These are phyloP conservation scores for Pseudoturritis turrita DNA, from an alignment of 345 rosid species.

Conservation along the genomic window DNA sequence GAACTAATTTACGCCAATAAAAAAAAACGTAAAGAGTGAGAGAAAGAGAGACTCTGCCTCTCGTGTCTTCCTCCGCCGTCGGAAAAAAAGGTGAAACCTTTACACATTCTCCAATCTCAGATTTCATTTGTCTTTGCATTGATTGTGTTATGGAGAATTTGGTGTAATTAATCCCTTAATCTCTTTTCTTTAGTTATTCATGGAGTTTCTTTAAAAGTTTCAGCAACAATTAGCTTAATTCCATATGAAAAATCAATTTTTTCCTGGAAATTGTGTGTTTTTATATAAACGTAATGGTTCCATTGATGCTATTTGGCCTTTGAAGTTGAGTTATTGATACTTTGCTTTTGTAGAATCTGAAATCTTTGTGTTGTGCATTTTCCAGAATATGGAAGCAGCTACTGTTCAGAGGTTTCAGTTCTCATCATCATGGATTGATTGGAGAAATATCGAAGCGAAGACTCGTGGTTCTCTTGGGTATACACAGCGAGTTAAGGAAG, in stretches of 20 bases:
- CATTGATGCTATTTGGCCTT: not conserved
- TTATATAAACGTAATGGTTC: not conserved
- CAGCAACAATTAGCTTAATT: not conserved
- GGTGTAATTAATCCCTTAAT: not conserved
- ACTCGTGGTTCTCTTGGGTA: constrained; percentile 31
- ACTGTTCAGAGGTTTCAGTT: constrained; percentile 41
- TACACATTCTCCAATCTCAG: constrained; percentile 17
- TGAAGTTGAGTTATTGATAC: not conserved
- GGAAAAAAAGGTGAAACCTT: constrained; percentile 18
- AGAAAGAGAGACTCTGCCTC: constrained; percentile 5
- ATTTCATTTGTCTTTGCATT: constrained; percentile 17
- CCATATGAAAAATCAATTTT: not conserved
- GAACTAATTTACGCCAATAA: not conserved
- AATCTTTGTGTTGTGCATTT: not conserved
- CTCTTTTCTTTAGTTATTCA: not conserved
- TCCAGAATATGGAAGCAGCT: constrained; percentile 50
- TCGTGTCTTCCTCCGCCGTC: constrained; percentile 24
- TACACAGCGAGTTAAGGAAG: constrained; percentile 30
- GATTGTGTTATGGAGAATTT: not conserved
- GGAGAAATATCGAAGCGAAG: constrained; percentile 33
- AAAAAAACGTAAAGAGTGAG: not conserved
- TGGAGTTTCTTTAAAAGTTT: not conserved
- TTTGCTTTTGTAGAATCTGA: not conserved
- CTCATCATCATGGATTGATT: constrained; percentile 40
- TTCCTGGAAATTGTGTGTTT: not conserved